Percentiles rank a stretch among this genome's conserved stretches.
phyloP scores from a whole-genome alignment of 768 basidiomycete genomes.

The Pulveroboletus ravenelii region DNA sequence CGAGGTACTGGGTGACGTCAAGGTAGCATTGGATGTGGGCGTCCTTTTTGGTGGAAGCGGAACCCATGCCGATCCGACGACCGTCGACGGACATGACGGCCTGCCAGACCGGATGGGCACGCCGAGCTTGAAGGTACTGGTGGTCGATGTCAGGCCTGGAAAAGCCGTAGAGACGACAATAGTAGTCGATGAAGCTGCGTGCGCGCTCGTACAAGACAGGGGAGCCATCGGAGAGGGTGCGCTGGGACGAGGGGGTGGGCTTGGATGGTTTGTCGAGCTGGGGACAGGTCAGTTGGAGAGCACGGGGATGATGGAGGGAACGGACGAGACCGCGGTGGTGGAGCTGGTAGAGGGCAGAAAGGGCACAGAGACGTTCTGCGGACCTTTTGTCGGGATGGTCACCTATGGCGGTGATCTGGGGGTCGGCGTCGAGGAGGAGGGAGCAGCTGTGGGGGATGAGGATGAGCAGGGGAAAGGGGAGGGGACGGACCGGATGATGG shows the following conservation, averaged over 20 bases:
- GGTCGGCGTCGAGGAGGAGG: conserved; percentile 25
- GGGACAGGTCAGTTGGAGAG: not conserved
- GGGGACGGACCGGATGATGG: conserved; percentile 22
- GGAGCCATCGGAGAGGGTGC: conserved; percentile 57
- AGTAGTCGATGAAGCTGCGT: conserved; percentile 91
- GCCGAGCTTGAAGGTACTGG: conserved; percentile 28
- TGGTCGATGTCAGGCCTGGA: conserved; percentile 67
- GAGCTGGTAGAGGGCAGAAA: conserved; percentile 71
- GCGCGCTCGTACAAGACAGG: conserved; percentile 66
- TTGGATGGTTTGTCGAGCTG: conserved; percentile 32
- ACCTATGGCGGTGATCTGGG: conserved; percentile 53
- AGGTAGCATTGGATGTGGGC: conserved; percentile 74
- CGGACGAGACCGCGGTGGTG: conserved; percentile 60
- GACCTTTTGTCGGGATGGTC: conserved; percentile 55
- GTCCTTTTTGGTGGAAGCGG: conserved; percentile 61
- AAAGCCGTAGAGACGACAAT: conserved; percentile 77
- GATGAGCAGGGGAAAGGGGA: not conserved
- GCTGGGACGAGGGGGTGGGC: conserved; percentile 15
- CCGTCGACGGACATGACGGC: conserved; percentile 73
- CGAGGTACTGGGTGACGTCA: conserved; percentile 84
- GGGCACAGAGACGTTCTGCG: conserved; percentile 70
- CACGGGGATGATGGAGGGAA: conserved; percentile 8
- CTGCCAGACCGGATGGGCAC: conserved; percentile 48
- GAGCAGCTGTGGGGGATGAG: conserved; percentile 18
- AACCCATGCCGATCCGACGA: conserved; percentile 78